These are phyloP conservation scores for Polytrichum commune DNA, from an alignment of 225 moss, liverwort and hornwort species.

Conservation along the genomic window DNA sequence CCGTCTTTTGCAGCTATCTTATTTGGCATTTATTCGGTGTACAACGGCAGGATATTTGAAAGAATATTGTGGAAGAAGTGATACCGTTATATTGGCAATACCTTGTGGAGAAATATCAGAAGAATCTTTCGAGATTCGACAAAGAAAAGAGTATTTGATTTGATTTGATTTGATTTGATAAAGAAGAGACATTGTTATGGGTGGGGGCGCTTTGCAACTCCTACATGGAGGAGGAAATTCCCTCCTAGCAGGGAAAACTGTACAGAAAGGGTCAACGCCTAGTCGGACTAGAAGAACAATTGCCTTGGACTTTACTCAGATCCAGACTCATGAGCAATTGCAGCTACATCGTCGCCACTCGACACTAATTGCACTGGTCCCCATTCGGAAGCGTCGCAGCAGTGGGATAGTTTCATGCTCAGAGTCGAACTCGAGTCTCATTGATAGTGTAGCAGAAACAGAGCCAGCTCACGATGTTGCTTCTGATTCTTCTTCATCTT, in stretches of 20 bases:
- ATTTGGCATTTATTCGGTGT: too few relatives aligned
- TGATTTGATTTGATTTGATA: not conserved
- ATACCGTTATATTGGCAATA: too few relatives aligned
- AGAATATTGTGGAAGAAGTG: too few relatives aligned
- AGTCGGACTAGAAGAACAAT: too few relatives aligned
- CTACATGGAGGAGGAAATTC: slow-evolving; percentile 32
- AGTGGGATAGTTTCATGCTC: slow-evolving; percentile 30
- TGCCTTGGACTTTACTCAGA: too few relatives aligned
- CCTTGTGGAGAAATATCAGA: too few relatives aligned
- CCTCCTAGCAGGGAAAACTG: slow-evolving; percentile 13
- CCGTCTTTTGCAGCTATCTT: too few relatives aligned
- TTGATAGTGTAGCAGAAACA: slow-evolving; percentile 24
- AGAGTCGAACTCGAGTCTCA: slow-evolving; percentile 22
- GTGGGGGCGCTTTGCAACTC: slow-evolving; percentile 36
- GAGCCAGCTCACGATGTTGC: slow-evolving; percentile 19
- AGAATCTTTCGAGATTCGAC: not conserved
- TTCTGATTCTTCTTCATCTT: slow-evolving; percentile 14
- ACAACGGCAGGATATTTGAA: too few relatives aligned
- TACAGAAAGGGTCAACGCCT: too few relatives aligned
- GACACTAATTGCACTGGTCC: not conserved
- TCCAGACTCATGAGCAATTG: too few relatives aligned
- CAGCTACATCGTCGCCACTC: not conserved
- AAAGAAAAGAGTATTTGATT: not conserved
- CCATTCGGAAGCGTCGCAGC: slow-evolving; percentile 10
- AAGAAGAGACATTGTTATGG: slow-evolving; percentile 20